Percentiles rank a stretch among this genome's conserved stretches.
phyloP scores from a whole-genome alignment of 2,329 filamentous ascomycete species.

The Aspergillus alliaceus region DNA sequence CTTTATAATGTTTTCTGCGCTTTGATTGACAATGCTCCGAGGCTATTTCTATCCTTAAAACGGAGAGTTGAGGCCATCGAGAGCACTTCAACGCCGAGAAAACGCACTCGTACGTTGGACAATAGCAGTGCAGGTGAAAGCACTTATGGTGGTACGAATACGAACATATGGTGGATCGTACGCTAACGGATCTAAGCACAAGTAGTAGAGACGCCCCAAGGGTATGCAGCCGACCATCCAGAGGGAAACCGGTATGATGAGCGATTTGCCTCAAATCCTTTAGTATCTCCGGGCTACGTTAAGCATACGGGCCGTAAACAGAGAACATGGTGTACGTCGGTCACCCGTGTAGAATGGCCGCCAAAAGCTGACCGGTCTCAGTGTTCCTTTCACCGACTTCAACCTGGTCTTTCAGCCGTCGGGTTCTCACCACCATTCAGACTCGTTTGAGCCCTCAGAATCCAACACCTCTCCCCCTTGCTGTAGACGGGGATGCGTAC shows the following conservation, averaged over 20 bases:
- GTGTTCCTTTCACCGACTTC: constrained; percentile 56
- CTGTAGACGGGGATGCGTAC: constrained; percentile 52
- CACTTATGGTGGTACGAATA: constrained; percentile 1
- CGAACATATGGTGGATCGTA: not conserved
- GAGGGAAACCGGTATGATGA: constrained; percentile 28
- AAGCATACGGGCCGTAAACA: constrained; percentile 3
- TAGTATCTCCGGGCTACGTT: constrained; percentile 31
- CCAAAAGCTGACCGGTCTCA: constrained; percentile 19
- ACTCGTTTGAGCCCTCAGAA: constrained; percentile 43
- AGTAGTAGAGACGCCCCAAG: constrained; percentile 1
- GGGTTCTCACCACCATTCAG: constrained; percentile 49
- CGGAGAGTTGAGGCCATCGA: constrained; percentile 19
- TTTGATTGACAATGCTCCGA: not conserved
- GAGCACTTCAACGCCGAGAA: constrained; percentile 7
- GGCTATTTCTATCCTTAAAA: constrained; percentile 18
- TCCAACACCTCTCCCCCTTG: constrained; percentile 39
- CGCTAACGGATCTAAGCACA: not conserved
- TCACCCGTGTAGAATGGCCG: accelerated
- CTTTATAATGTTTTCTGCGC: too few species aligned
- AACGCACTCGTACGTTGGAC: constrained; percentile 4
- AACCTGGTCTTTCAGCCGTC: constrained; percentile 55
- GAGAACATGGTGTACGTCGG: constrained; percentile 17
- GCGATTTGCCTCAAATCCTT: constrained; percentile 18
- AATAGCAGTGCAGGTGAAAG: not conserved
- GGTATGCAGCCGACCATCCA: constrained; percentile 2